These are phyloP conservation scores for Mycena kentingensis DNA, from an alignment of 768 basidiomycete species.

Conservation along the genomic window DNA sequence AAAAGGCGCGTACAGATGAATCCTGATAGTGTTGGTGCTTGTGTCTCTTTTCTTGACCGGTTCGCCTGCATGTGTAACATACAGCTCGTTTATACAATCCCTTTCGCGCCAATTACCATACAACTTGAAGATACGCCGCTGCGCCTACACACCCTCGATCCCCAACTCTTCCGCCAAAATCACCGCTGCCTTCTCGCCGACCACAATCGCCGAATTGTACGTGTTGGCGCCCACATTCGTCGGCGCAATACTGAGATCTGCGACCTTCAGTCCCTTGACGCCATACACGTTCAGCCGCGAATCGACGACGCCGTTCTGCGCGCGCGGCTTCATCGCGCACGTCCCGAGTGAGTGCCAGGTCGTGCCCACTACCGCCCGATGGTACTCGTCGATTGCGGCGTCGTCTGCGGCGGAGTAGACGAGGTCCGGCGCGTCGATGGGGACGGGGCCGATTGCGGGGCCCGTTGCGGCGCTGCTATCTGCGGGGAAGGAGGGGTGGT, in stretches of 20 bases:
- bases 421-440: slow-evolving; percentile 21
- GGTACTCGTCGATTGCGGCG: slow-evolving; percentile 22
- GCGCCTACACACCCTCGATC: too few species aligned
- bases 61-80: too few species aligned
- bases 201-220: slow-evolving; percentile 38
- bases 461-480: slow-evolving; percentile 9
- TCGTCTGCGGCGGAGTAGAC: slow-evolving; percentile 26
- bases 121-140: too few species aligned
- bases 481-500: slow-evolving; percentile 7
- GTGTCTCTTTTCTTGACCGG: too few species aligned
- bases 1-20: slow-evolving; percentile 1
- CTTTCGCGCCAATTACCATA: too few species aligned
- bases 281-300: slow-evolving; percentile 48
- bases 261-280: slow-evolving; percentile 45
- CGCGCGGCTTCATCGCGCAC: slow-evolving; percentile 51
- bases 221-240: slow-evolving; percentile 38
- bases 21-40: too few species aligned
- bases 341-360: slow-evolving; percentile 42
- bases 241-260: slow-evolving; percentile 34
- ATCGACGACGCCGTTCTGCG: slow-evolving; percentile 50
- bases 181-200: slow-evolving; percentile 64
- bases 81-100: too few species aligned
- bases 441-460: slow-evolving; percentile 15
- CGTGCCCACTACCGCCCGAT: slow-evolving; percentile 18
- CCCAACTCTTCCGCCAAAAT: slow-evolving; percentile 55